phyloP scores from a whole-genome alignment of 2,329 filamentous ascomycete genomes.

The Microcyclospora pomicola region DNA sequence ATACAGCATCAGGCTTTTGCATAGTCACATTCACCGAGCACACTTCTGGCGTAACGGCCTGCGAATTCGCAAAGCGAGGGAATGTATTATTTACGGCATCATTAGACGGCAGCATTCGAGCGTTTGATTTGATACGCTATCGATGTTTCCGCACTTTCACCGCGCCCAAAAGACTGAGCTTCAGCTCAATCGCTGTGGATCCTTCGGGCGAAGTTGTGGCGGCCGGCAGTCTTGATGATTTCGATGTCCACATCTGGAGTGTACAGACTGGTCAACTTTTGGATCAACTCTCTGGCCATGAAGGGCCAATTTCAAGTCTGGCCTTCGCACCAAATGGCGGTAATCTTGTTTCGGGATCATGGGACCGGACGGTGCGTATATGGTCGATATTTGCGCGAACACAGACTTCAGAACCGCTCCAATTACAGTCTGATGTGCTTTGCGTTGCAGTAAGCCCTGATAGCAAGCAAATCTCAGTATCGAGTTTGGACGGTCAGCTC shows the following conservation, averaged over 20 bases:
- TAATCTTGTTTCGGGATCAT: conserved; percentile 78
- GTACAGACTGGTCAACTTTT: conserved; percentile 94
- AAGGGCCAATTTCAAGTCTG: conserved; percentile 80
- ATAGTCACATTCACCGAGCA: conserved; percentile 98
- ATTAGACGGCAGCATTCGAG: conserved; percentile 82
- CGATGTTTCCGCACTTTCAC: conserved; percentile 97
- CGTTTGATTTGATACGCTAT: conserved; percentile 92
- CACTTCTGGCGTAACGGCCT: conserved; percentile 82
- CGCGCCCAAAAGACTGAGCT: conserved; percentile 77
- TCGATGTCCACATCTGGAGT: conserved; percentile 96
- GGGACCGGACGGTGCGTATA: conserved; percentile 89
- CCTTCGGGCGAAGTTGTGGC: conserved; percentile 93
- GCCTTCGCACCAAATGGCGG: conserved; percentile 80
- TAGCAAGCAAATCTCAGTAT: conserved; percentile 78
- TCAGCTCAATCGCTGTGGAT: conserved; percentile 90
- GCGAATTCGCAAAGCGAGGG: conserved; percentile 87
- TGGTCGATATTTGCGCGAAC: conserved; percentile 93
- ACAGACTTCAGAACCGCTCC: conserved; percentile 86
- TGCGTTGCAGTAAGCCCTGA: conserved; percentile 80
- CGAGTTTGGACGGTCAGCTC: conserved; percentile 82
- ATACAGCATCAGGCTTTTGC: conserved; percentile 90
- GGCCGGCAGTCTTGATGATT: conserved; percentile 87
- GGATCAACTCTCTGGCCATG: conserved; percentile 80
- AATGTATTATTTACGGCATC: conserved; percentile 94
- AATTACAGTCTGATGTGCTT: conserved; percentile 81